A percentile compares a stretch with the other conserved stretches of the same genome.
Conservation (phyloP, 148 eudicot species). For the Fagopyrum esculentum region DNA sequence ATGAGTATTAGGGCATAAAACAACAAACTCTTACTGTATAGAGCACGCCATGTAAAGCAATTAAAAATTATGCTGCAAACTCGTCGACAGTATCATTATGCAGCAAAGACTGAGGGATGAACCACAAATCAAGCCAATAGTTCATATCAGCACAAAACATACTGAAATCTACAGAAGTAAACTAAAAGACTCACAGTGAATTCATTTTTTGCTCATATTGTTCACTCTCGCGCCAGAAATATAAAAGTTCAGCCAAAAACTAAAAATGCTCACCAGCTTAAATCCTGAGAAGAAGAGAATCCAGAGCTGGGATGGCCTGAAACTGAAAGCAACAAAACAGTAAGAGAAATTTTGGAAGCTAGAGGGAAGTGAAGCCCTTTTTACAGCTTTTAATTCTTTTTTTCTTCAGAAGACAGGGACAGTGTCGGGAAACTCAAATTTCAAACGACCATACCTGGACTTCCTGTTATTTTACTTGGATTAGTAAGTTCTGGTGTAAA, state of each 20-base stretch:
- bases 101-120: neutral
- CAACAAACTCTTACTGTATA: too few relatives aligned
- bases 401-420: neutral
- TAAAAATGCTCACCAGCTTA: neutral
- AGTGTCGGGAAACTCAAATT: neutral
- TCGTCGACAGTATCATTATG: too few relatives aligned
- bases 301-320: neutral
- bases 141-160: too few relatives aligned
- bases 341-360: neutral
- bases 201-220: neutral
- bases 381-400: neutral
- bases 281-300: constrained; percentile 1
- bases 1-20: too few relatives aligned
- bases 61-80: too few relatives aligned
- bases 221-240: neutral
- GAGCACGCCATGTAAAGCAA: too few relatives aligned
- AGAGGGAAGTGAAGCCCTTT: neutral
- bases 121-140: neutral
- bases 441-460: neutral
- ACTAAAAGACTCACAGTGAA: neutral
- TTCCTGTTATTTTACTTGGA: neutral
- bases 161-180: neutral
- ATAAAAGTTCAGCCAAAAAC: neutral
- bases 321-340: neutral
- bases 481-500: neutral